phyloP scores from a whole-genome alignment of 2,329 filamentous ascomycete genomes.

The Podosphaera leucotricha region DNA sequence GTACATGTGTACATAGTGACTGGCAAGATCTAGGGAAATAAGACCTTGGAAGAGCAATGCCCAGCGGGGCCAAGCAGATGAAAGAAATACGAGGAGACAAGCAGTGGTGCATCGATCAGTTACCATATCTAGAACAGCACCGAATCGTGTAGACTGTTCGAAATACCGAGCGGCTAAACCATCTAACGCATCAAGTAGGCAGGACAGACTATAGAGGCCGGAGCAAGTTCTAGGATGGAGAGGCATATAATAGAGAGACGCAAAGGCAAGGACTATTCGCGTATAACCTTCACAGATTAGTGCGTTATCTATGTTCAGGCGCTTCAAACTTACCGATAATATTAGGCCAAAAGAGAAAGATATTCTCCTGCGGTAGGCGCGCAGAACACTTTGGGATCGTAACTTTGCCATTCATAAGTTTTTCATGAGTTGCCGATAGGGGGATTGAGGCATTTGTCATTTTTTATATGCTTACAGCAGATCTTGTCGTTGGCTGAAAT shows the following conservation, averaged over 20 bases:
- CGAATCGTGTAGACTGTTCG: slow-evolving; percentile 84
- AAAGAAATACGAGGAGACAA: slow-evolving; percentile 82
- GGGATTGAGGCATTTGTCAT: too few relatives aligned
- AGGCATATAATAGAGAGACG: slow-evolving; percentile 97
- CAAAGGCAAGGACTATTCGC: slow-evolving; percentile 60
- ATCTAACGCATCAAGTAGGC: slow-evolving; percentile 83
- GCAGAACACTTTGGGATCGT: background rate
- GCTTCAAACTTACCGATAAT: slow-evolving; percentile 39
- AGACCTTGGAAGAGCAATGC: slow-evolving; percentile 82
- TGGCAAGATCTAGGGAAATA: slow-evolving; percentile 79
- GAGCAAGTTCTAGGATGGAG: slow-evolving; percentile 92
- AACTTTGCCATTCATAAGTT: background rate
- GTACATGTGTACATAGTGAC: slow-evolving; percentile 99
- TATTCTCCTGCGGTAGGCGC: slow-evolving; percentile 35
- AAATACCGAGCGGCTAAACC: slow-evolving; percentile 73
- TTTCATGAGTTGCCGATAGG: background rate
- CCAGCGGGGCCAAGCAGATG: slow-evolving; percentile 84
- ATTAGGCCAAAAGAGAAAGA: slow-evolving; percentile 64
- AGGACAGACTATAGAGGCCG: slow-evolving; percentile 76
- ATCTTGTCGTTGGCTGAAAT: too few relatives aligned
- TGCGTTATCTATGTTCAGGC: background rate
- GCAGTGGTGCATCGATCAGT: slow-evolving; percentile 94
- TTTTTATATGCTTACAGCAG: too few relatives aligned
- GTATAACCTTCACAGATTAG: slow-evolving; percentile 36
- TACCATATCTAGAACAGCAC: slow-evolving; percentile 95